Conservation (phyloP, 768 basidiomycete genomes). For the Omphalotus guepiniiformis region DNA sequence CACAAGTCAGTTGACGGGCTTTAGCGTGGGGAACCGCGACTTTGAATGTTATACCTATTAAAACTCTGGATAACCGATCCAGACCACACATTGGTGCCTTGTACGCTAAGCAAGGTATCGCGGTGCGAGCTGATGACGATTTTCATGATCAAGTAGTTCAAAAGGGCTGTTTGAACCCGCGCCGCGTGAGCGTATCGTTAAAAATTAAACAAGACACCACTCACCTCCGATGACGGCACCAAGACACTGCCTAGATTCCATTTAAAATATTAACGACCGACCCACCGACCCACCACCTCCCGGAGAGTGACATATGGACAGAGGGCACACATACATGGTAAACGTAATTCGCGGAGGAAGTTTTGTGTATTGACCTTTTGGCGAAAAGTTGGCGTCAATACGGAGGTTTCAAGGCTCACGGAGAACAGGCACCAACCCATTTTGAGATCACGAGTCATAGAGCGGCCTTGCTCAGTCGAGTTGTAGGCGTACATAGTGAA, state of each 20-base stretch:
- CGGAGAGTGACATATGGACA: too few relatives aligned
- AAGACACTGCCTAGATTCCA: slow-evolving; percentile 15
- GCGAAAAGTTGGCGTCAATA: neutral
- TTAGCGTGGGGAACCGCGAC: neutral
- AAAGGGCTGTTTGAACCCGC: slow-evolving; percentile 1
- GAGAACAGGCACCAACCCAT: slow-evolving; percentile 13
- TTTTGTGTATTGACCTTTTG: slow-evolving; percentile 9
- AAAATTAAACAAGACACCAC: slow-evolving; percentile 1
- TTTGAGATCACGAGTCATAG: slow-evolving; percentile 15
- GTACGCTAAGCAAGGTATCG: slow-evolving; percentile 45
- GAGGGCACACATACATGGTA: too few relatives aligned
- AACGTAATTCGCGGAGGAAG: slow-evolving; percentile 11
- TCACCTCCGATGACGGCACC: slow-evolving; percentile 39
- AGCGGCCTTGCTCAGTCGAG: slow-evolving; percentile 16
- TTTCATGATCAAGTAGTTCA: slow-evolving; percentile 49
- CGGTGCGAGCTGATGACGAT: slow-evolving; percentile 49
- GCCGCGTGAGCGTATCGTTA: neutral
- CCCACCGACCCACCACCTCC: too few relatives aligned
- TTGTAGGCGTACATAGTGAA: slow-evolving; percentile 9
- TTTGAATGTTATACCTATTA: slow-evolving; percentile 8
- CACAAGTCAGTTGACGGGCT: neutral
- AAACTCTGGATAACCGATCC: slow-evolving; percentile 12
- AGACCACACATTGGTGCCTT: slow-evolving; percentile 53
- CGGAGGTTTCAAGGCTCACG: neutral
- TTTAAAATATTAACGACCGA: too few relatives aligned